Evolutionary conservation across 495 filamentous ascomycete species (phyloP).

Genomic region (Neurospora sp.): DNA sequence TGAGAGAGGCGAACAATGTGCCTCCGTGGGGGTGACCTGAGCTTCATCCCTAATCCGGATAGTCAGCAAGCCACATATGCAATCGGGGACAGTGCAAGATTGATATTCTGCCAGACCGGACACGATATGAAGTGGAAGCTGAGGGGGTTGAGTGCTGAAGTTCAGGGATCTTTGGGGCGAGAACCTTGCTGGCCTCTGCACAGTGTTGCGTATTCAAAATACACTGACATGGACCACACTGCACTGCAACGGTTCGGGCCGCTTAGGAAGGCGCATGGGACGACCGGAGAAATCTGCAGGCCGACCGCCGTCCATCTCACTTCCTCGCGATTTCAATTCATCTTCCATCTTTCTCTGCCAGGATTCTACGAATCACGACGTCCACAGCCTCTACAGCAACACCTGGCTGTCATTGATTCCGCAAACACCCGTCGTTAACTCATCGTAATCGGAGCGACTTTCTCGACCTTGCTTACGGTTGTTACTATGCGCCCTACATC

Average conservation of each 20-base stretch:
- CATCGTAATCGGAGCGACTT: background rate
- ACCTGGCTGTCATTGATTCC: too few species aligned
- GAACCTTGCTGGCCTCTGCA: background rate
- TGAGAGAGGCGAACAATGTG: background rate
- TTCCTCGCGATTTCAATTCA: background rate
- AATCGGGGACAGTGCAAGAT: background rate
- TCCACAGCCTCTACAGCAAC: background rate
- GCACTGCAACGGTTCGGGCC: background rate
- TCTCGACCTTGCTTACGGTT: background rate
- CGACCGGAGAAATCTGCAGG: background rate
- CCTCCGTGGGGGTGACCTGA: background rate
- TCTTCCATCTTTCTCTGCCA: background rate
- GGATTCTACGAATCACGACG: background rate
- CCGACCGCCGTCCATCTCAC: background rate
- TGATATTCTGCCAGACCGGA: background rate
- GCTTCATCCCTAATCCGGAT: background rate
- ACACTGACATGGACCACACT: background rate
- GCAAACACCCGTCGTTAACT: too few species aligned
- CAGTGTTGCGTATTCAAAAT: background rate
- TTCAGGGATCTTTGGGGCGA: background rate
- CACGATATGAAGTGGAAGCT: background rate
- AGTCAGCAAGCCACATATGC: background rate
- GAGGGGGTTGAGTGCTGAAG: background rate
- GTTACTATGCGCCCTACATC: background rate
- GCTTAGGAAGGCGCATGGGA: background rate